A percentile compares a stretch with the other conserved stretches of the same genome.
These are phyloP conservation scores for Ophiostoma quercus DNA, from an alignment of 2,329 filamentous ascomycete genomes.

Conservation along the genomic window DNA sequence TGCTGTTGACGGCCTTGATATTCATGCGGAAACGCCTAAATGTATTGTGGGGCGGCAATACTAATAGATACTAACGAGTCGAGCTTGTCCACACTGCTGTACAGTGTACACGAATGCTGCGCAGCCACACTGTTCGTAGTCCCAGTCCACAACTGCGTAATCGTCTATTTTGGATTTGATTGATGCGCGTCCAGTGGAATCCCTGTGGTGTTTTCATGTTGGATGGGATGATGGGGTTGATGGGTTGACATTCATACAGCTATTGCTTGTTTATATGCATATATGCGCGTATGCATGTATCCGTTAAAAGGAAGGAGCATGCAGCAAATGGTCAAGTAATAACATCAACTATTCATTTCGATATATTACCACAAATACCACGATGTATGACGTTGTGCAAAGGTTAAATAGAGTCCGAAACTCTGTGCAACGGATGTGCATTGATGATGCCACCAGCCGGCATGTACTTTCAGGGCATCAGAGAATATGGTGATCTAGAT, in stretches of 20 bases:
- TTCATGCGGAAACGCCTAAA: constrained; percentile 13
- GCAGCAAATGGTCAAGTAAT: no score
- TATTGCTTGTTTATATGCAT: no score
- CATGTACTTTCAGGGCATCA: neutral
- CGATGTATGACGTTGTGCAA: neutral
- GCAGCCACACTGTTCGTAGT: neutral
- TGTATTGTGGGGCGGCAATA: neutral
- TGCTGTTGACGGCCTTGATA: neutral
- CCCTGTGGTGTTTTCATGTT: neutral
- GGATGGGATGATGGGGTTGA: neutral
- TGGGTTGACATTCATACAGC: no score
- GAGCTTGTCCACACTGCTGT: neutral
- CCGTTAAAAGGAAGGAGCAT: no score
- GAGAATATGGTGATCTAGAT: neutral
- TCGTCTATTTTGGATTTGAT: neutral
- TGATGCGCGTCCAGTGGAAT: neutral
- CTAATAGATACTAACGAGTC: no score
- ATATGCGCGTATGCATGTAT: no score
- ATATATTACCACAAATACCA: no score
- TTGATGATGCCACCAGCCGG: neutral
- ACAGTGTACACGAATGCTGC: neutral
- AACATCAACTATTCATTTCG: no score
- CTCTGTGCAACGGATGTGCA: neutral
- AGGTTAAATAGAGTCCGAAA: constrained; percentile 6
- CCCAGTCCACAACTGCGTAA: constrained; percentile 8